Base-by-base conservation (phyloP, 495 filamentous ascomycete species). In the Extremus antarcticus region DNA sequence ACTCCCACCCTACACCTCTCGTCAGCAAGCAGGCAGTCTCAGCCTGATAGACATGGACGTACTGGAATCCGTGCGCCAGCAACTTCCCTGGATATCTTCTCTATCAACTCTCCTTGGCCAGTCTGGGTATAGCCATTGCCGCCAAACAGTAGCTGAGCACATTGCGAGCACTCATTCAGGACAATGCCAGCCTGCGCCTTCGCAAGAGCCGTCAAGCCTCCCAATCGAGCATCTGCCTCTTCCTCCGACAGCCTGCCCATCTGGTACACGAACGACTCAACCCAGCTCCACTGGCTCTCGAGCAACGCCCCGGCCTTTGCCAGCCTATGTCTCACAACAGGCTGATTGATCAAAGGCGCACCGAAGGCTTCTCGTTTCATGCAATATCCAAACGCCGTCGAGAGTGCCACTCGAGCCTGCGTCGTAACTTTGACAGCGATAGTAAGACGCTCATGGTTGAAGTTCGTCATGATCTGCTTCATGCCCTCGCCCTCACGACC, bases 111-210 rank as follows among this genome's bases (percentile, higher is more conserved):
- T 25, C 67, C 67, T 41, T 62, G 63, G 4, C 67, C 67, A 17
- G 56, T 59, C 25, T 47, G 54, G 0, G 58, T 56, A 56, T 68
- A 69, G 7, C 78, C 78, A 15, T 74, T 69, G 0, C 78, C 78
- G 17, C 78, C 78, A 52, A 82, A 65, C 46, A 80, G 71, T 59
- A 81, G 78, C 70, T 80, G 78, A 1, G 78, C 76, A 57, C 80
- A 77, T 8, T 77, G 67, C 20, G 74, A 74, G 47, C 73, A 74
- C 59, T 75, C 71, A 63, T 82, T 78, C 7, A 82, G 59, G 15
- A 74, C 70, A 17, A 73, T 66, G 0, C 74, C 77, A 2, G 74
- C 74, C 65, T 73, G 72, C 4, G 80, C 77, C 62, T 80, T 82
- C 17, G 76, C 65, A 47, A 78, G 32, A 13, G 65, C 67, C 35